Evolutionary conservation across 768 basidiomycete genomes (phyloP).

Genomic region (Suillus tomentosus): DNA sequence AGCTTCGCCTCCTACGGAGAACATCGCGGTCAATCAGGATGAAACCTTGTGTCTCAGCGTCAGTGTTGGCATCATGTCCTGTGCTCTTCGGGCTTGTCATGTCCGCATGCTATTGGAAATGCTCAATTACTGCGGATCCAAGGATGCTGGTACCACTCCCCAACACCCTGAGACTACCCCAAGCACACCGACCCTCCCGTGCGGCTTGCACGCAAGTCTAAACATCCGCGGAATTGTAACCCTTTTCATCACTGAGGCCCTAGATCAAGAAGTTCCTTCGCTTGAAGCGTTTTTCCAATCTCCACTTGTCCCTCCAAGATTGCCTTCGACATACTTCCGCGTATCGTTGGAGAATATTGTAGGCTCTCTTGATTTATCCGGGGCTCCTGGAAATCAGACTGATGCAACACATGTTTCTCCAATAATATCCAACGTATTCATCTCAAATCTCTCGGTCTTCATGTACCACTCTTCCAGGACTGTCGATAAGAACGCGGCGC

Average conservation of each 20-base stretch:
- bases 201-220: constrained; percentile 35
- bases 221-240: constrained; percentile 49
- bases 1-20: constrained; percentile 8
- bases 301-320: constrained; percentile 59
- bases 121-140: constrained; percentile 33
- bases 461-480: constrained; percentile 39
- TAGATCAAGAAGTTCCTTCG: constrained; percentile 13
- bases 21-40: constrained; percentile 11
- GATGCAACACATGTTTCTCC: constrained; percentile 11
- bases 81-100: constrained; percentile 58
- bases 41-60: constrained; percentile 45
- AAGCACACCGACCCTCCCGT: constrained; percentile 19
- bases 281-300: constrained; percentile 51
- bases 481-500: constrained; percentile 17
- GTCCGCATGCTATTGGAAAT: constrained; percentile 50
- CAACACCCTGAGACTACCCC: constrained; percentile 21
- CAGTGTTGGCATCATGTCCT: constrained; percentile 53
- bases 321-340: constrained; percentile 55
- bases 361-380: constrained; percentile 23
- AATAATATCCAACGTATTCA: constrained; percentile 16
- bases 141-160: neutral
- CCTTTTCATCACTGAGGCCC: constrained; percentile 43
- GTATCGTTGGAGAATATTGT: constrained; percentile 45
- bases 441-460: constrained; percentile 60
- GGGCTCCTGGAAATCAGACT: constrained; percentile 13